Evolutionary conservation across 306 rosid genomes (phyloP).

Genomic region (Begonia masoniana): DNA sequence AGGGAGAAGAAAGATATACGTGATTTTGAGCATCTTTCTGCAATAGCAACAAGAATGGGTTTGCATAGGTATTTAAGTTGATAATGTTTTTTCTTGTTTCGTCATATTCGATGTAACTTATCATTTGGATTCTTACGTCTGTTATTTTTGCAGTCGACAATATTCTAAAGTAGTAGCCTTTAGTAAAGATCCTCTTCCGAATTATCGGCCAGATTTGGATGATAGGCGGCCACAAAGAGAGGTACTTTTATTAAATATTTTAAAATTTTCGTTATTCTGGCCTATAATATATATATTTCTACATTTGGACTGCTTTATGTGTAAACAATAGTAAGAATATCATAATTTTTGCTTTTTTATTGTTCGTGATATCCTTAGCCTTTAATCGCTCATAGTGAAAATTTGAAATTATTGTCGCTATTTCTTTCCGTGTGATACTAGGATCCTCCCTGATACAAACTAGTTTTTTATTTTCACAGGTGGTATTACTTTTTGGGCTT

Average conservation of each 20-base stretch:
- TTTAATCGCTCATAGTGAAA: no score
- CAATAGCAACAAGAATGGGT: conserved; percentile 73
- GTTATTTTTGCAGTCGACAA: conserved; percentile 56
- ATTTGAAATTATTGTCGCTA: background rate
- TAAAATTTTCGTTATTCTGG: no score
- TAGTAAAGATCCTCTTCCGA: conserved; percentile 81
- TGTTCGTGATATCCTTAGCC: no score
- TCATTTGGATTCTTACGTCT: conserved; percentile 4
- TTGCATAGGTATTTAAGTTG: conserved; percentile 43
- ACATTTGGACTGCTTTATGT: no score
- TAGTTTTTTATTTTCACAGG: conserved; percentile 24
- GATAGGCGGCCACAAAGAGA: conserved; percentile 92
- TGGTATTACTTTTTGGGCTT: conserved; percentile 57
- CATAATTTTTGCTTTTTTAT: no score
- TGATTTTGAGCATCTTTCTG: conserved; percentile 70
- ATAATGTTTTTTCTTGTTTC: background rate
- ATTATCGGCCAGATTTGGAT: conserved; percentile 86
- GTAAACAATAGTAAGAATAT: no score
- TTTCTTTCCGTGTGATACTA: background rate
- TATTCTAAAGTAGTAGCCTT: conserved; percentile 67
- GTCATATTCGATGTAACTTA: background rate
- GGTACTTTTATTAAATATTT: conserved; percentile 26
- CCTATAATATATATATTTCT: no score
- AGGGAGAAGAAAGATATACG: conserved; percentile 89
- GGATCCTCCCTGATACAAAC: background rate